A percentile compares a stretch with the other conserved stretches of the same genome.
Conservation (phyloP, 768 basidiomycete genomes). For the Boletus edulis region DNA sequence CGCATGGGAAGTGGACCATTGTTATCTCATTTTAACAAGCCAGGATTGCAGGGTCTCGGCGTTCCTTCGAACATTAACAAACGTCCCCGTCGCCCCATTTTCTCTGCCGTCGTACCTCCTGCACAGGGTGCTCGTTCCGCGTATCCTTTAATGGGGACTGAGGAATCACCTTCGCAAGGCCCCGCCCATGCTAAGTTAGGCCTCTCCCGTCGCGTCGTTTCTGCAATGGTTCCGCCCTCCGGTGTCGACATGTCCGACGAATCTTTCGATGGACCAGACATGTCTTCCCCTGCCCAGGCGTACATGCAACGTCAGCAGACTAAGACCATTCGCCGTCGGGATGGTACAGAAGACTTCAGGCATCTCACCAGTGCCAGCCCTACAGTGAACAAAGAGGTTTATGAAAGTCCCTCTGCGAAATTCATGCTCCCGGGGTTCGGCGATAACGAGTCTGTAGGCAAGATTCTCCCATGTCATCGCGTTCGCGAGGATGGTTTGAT, state of each 20-base stretch:
- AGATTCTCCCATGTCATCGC: constrained; percentile 89
- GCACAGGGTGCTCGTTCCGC: constrained; percentile 40
- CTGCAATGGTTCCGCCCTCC: constrained; percentile 56
- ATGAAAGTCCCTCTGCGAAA: constrained; percentile 58
- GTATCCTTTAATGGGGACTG: constrained; percentile 38
- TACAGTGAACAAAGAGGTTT: constrained; percentile 38
- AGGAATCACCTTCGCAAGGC: constrained; percentile 31
- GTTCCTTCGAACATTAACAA: constrained; percentile 54
- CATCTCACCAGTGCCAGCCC: constrained; percentile 69
- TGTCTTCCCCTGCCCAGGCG: constrained; percentile 80
- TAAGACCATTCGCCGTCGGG: constrained; percentile 74
- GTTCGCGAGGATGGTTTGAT: constrained; percentile 95
- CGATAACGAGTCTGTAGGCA: constrained; percentile 90
- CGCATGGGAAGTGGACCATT: constrained; percentile 36
- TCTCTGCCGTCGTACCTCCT: constrained; percentile 61
- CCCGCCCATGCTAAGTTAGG: constrained; percentile 32
- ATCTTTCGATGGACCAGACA: constrained; percentile 55
- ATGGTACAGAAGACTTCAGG: constrained; percentile 79
- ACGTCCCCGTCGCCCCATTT: constrained; percentile 61
- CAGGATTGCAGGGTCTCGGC: constrained; percentile 51
- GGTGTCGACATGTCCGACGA: constrained; percentile 48
- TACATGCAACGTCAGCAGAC: constrained; percentile 76
- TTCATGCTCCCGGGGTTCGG: constrained; percentile 74
- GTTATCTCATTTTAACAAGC: constrained; percentile 46
- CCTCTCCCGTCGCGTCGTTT: constrained; percentile 69